phyloP scores from a whole-genome alignment of 192 early-diverging fungal genomes.

The Podila verticillata region DNA sequence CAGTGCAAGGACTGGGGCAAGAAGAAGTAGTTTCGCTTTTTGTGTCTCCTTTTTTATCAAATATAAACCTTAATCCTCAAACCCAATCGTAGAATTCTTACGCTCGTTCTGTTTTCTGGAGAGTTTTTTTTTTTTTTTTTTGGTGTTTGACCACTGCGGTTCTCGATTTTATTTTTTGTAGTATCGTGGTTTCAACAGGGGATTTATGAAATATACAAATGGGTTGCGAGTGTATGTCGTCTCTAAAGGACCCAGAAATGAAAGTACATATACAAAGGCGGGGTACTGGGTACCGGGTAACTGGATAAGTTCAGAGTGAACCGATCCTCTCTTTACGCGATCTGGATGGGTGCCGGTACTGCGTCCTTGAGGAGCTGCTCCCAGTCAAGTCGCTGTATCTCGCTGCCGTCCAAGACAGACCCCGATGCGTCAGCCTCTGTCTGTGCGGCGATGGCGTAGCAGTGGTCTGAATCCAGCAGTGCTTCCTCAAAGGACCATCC shows the following conservation, averaged over 20 bases:
- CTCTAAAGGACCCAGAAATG: no score
- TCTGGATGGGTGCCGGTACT: conserved; percentile 6
- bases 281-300: no score
- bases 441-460: conserved; percentile 23
- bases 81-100: not conserved
- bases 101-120: no score
- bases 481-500: conserved; percentile 29
- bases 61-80: not conserved
- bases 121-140: no score
- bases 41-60: not conserved
- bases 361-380: conserved; percentile 20
- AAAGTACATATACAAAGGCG: no score
- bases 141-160: no score
- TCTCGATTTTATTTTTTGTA: no score
- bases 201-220: no score
- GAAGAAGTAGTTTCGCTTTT: not conserved
- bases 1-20: conserved; percentile 29
- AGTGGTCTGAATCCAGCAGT: conserved; percentile 14
- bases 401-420: conserved; percentile 8
- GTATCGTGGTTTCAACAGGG: no score
- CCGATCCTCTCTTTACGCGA: not conserved
- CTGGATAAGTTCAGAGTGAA: no score
- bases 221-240: no score
- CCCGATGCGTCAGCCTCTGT: not conserved
- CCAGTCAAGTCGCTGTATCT: conserved; percentile 16